Conservation (phyloP, 495 filamentous ascomycete species). For the Talaromyces wortmannii region DNA sequence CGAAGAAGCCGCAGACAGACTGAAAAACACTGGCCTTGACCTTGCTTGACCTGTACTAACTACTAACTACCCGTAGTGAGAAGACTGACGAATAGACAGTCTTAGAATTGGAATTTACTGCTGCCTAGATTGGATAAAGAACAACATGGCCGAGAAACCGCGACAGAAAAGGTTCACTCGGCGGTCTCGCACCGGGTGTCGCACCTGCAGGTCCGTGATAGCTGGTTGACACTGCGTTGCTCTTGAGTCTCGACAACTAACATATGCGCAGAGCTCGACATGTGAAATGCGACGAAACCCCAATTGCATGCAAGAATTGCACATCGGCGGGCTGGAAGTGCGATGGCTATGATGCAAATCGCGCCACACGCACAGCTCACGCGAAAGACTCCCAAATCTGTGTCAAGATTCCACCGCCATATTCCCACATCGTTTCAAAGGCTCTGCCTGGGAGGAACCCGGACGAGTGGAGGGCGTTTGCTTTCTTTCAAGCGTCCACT, state of each 20-base stretch:
- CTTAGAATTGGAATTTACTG: no score
- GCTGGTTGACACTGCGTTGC: not conserved
- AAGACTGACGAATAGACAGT: no score
- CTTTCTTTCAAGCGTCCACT: constrained; percentile 35
- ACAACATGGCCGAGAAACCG: not conserved
- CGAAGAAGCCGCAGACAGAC: no score
- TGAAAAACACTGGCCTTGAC: no score
- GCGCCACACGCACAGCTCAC: constrained; percentile 1
- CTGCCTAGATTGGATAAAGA: not conserved
- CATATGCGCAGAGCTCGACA: constrained; percentile 7
- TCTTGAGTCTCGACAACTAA: not conserved
- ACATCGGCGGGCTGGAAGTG: constrained; percentile 11
- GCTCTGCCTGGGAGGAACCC: not conserved
- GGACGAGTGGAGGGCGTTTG: constrained; percentile 12
- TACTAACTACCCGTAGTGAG: no score
- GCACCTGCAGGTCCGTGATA: constrained; percentile 11
- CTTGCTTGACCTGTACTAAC: no score
- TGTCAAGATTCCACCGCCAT: not conserved
- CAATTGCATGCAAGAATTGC: constrained; percentile 11
- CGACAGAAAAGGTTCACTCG: not conserved
- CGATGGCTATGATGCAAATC: constrained; percentile 15
- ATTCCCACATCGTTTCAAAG: not conserved
- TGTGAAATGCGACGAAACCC: constrained; percentile 18
- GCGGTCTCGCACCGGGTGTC: constrained; percentile 8
- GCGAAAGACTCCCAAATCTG: not conserved